phyloP scores from a whole-genome alignment of 2,329 filamentous ascomycete genomes.

The Emergomyces pasteurianus region DNA sequence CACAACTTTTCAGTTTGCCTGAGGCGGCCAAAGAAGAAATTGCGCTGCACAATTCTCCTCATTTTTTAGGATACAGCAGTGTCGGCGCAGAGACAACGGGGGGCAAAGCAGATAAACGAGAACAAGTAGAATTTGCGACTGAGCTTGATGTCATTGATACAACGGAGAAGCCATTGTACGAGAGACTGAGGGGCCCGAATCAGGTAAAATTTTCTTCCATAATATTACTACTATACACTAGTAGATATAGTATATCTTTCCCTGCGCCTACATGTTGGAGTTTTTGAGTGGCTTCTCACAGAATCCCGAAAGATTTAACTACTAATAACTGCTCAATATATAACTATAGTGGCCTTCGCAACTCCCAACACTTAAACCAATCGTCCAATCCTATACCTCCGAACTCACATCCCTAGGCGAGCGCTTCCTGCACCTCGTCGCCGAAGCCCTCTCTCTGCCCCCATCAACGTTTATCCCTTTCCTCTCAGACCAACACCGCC shows the following conservation, averaged over 20 bases:
- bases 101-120: slow-evolving; percentile 39
- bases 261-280: too few relatives aligned
- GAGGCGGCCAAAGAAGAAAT: slow-evolving; percentile 13
- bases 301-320: not conserved
- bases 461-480: slow-evolving; percentile 41
- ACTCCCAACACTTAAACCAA: slow-evolving; percentile 23
- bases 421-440: slow-evolving; percentile 45
- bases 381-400: slow-evolving; percentile 39
- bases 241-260: too few relatives aligned
- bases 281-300: not conserved
- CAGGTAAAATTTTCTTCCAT: too few relatives aligned
- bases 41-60: slow-evolving; percentile 39
- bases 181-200: slow-evolving; percentile 38
- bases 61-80: slow-evolving; percentile 49
- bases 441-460: slow-evolving; percentile 42
- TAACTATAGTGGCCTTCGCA: slow-evolving; percentile 31
- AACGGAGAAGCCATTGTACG: slow-evolving; percentile 26
- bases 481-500: slow-evolving; percentile 45
- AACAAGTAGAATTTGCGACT: slow-evolving; percentile 51
- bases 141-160: slow-evolving; percentile 35
- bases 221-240: too few relatives aligned
- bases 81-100: slow-evolving; percentile 46
- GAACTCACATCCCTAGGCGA: slow-evolving; percentile 41
- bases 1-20: slow-evolving; percentile 14
- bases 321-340: not conserved